Conservation (phyloP, 768 basidiomycete genomes). For the Boletus barrowsii region DNA sequence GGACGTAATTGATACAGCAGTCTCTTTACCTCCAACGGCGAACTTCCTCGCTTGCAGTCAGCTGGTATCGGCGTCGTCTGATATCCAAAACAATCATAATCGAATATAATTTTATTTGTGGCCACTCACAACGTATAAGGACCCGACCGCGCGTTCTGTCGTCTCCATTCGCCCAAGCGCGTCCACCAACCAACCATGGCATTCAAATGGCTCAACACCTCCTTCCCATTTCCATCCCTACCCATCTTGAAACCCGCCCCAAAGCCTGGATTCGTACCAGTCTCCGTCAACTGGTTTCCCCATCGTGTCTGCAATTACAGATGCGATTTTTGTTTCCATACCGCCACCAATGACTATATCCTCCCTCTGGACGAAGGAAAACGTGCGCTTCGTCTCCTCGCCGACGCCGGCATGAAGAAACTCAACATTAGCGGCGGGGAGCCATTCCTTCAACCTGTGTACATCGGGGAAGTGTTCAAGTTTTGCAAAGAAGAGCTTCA, state of each 20-base stretch:
- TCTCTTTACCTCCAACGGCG: too few relatives aligned
- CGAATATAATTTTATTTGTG: too few relatives aligned
- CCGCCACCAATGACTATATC: conserved; percentile 33
- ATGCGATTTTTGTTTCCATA: conserved; percentile 43
- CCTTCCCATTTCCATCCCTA: not conserved
- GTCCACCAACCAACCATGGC: not conserved
- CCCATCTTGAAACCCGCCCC: not conserved
- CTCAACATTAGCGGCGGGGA: conserved; percentile 38
- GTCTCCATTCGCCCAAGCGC: too few relatives aligned
- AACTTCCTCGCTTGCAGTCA: too few relatives aligned
- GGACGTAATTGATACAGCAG: too few relatives aligned
- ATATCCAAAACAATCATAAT: too few relatives aligned
- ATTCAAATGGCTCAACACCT: conserved; percentile 2
- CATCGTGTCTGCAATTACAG: conserved; percentile 33
- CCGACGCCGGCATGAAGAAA: conserved; percentile 34
- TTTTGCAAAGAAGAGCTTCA: conserved; percentile 37
- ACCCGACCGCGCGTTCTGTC: too few relatives aligned
- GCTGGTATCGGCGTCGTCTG: too few relatives aligned
- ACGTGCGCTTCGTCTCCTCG: conserved; percentile 31
- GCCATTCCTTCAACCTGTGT: conserved; percentile 36
- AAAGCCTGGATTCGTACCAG: conserved; percentile 11
- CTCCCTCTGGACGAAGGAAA: conserved; percentile 37
- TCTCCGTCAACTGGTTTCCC: conserved; percentile 31
- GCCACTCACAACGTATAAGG: too few relatives aligned
- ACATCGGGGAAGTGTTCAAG: conserved; percentile 38